A percentile compares a stretch with the other conserved stretches of the same genome.
Evolutionary conservation across 208 protist species (phyloP).

Genomic region (Acanthamoeba triangularis): DNA sequence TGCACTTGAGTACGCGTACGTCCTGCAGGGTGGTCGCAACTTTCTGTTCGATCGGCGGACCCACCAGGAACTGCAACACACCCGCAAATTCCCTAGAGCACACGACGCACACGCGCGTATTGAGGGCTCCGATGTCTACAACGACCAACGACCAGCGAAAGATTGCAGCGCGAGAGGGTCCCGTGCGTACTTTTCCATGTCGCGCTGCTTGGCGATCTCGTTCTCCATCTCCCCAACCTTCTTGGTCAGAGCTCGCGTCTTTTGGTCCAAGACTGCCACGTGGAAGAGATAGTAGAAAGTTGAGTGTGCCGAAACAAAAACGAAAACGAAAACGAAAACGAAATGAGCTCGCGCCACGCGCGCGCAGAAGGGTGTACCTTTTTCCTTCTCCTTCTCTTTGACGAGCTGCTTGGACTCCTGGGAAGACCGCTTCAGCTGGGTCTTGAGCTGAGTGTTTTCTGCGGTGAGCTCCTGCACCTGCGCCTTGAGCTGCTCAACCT

Average conservation of each 20-base stretch:
- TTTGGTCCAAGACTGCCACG: neutral
- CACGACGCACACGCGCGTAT: neutral
- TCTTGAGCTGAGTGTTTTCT: neutral
- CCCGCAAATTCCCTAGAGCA: neutral
- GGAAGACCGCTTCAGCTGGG: neutral
- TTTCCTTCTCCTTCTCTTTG: constrained; percentile 27
- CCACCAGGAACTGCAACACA: constrained; percentile 40
- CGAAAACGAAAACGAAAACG: neutral
- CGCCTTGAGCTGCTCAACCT: neutral
- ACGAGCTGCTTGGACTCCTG: neutral
- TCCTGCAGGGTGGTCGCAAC: neutral
- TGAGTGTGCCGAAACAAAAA: neutral
- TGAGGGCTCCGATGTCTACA: neutral
- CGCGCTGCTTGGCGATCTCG: constrained; percentile 11
- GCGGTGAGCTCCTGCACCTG: neutral
- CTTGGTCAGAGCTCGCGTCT: neutral
- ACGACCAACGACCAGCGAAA: neutral
- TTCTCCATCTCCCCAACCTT: neutral
- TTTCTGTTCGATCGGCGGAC: constrained; percentile 7
- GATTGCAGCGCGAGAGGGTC: neutral
- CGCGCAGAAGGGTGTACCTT: neutral
- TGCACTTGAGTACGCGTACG: neutral
- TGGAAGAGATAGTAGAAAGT: neutral
- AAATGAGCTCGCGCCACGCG: neutral
- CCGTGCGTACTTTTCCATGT: constrained; percentile 22